Conservation (phyloP, 495 filamentous ascomycete species). For the Penicillium bialowiezense region DNA sequence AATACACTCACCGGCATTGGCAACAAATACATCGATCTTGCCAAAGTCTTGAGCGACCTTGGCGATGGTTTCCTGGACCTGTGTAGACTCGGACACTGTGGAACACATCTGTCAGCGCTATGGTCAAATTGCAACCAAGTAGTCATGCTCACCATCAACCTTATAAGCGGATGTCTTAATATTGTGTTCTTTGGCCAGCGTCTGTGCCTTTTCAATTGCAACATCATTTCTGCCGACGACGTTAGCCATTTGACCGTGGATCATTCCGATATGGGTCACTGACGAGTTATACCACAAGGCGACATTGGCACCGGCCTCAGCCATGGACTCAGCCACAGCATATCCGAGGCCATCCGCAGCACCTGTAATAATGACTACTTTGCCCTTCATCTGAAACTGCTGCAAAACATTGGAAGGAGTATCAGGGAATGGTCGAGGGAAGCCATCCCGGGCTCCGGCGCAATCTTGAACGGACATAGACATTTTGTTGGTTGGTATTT, state of each 20-base stretch:
- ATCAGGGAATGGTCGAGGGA: conserved; percentile 38
- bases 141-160: conserved; percentile 30
- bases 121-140: neutral
- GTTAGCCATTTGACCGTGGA: neutral
- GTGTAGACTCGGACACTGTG: conserved; percentile 34
- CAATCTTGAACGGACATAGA: conserved; percentile 46
- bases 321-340: conserved; percentile 33
- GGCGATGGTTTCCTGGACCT: conserved; percentile 29
- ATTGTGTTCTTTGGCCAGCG: conserved; percentile 27
- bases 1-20: conserved; percentile 27
- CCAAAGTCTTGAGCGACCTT: conserved; percentile 43
- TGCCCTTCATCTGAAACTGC: conserved; percentile 40
- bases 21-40: conserved; percentile 48
- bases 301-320: conserved; percentile 31
- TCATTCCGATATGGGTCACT: conserved; percentile 5
- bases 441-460: conserved; percentile 30
- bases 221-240: conserved; percentile 28
- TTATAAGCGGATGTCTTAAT: conserved; percentile 38
- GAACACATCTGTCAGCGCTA: neutral
- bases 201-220: conserved; percentile 31
- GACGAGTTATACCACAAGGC: conserved; percentile 42
- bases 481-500: conserved; percentile 30
- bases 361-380: conserved; percentile 35
- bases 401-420: conserved; percentile 44
- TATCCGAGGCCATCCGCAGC: conserved; percentile 37